Conservation (phyloP, 257 asterid species). For the Plantago elongata region DNA sequence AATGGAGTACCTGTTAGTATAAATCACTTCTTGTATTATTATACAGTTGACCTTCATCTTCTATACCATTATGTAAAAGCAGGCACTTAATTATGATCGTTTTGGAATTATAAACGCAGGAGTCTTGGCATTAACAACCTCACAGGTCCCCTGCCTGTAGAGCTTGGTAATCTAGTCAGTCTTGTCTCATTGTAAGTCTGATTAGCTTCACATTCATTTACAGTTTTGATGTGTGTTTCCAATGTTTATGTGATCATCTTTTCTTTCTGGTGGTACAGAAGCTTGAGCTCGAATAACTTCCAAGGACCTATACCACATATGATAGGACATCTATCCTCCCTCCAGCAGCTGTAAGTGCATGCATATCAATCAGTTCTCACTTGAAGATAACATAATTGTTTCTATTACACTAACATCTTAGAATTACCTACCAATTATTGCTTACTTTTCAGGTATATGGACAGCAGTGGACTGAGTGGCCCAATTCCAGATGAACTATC, state of each 20-base stretch:
- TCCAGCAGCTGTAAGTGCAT: slow-evolving; percentile 43
- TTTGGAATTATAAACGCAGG: slow-evolving; percentile 28
- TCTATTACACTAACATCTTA: too few species aligned
- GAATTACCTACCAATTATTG: too few species aligned
- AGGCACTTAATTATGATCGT: neutral
- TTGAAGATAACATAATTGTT: neutral
- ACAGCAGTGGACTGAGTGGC: slow-evolving; percentile 65
- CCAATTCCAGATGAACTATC: slow-evolving; percentile 53
- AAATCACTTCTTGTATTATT: slow-evolving; percentile 5
- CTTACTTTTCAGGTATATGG: slow-evolving; percentile 44
- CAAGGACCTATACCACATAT: slow-evolving; percentile 43
- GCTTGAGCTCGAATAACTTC: slow-evolving; percentile 55
- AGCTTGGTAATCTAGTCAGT: slow-evolving; percentile 48
- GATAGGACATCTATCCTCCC: slow-evolving; percentile 41
- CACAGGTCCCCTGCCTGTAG: slow-evolving; percentile 49
- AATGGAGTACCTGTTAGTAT: slow-evolving; percentile 44
- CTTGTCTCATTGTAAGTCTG: slow-evolving; percentile 42
- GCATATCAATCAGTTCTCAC: neutral
- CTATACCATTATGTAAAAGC: too few species aligned
- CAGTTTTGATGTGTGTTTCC: neutral
- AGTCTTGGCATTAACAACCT: slow-evolving; percentile 56
- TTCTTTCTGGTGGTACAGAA: slow-evolving; percentile 29
- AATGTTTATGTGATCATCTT: neutral
- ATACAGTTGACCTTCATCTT: neutral
- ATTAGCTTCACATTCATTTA: neutral